Evolutionary conservation across 768 basidiomycete species (phyloP).

Genomic region (Leucosporidium yakuticum): DNA sequence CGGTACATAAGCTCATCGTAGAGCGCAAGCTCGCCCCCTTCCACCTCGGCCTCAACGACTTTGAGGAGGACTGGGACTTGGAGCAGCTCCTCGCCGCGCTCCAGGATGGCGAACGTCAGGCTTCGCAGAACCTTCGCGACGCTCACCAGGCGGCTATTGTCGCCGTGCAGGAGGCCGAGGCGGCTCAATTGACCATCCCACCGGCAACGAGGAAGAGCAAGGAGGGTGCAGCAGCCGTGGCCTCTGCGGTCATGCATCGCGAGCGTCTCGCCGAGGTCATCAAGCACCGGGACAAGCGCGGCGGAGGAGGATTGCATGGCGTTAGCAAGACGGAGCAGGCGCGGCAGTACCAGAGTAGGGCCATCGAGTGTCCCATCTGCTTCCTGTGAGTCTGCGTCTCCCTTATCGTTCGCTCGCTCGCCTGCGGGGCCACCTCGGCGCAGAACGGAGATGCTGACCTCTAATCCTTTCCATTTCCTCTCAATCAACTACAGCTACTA

Average conservation of each 20-base stretch:
- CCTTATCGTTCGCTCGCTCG: constrained; percentile 31
- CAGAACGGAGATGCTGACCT: not conserved
- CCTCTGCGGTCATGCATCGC: constrained; percentile 14
- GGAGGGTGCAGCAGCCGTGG: constrained; percentile 15
- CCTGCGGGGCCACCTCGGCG: not conserved
- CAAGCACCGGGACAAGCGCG: constrained; percentile 40
- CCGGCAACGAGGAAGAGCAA: constrained; percentile 29
- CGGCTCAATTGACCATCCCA: constrained; percentile 12
- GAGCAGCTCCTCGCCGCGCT: constrained; percentile 76
- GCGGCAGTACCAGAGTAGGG: constrained; percentile 50
- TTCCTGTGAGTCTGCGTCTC: constrained; percentile 68
- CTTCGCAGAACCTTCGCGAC: constrained; percentile 29
- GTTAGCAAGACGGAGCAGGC: constrained; percentile 31
- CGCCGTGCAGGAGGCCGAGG: constrained; percentile 27
- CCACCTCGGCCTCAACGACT: constrained; percentile 92
- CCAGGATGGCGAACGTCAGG: constrained; percentile 50
- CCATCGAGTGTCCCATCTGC: constrained; percentile 94
- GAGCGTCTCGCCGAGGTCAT: constrained; percentile 38
- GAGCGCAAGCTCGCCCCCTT: constrained; percentile 88
- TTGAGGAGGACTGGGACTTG: constrained; percentile 72
- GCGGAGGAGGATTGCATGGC: constrained; percentile 33
- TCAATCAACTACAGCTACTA: constrained; percentile 63
- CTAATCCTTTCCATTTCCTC: constrained; percentile 6
- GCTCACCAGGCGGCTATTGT: constrained; percentile 26
- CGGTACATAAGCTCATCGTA: constrained; percentile 79